phyloP scores from a whole-genome alignment of 2,329 filamentous ascomycete species.

The Byssothecium circinans region DNA sequence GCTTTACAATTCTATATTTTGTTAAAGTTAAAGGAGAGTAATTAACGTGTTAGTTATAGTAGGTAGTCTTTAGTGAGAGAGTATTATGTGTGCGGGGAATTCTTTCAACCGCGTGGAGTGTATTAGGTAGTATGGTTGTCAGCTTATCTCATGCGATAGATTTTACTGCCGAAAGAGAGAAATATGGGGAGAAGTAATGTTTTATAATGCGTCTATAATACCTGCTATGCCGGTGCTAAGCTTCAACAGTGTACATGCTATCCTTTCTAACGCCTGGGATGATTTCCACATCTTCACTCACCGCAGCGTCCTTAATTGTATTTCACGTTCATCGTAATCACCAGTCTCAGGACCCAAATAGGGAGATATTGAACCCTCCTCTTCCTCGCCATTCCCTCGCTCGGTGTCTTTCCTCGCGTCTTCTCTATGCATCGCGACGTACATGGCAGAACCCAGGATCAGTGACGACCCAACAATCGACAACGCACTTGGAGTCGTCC shows the following conservation, averaged over 20 bases:
- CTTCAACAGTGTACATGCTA: not conserved
- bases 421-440: slow-evolving; percentile 61
- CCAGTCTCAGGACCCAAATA: slow-evolving; percentile 11
- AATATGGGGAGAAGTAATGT: not conserved
- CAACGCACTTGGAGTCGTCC: slow-evolving; percentile 58
- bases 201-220: not conserved
- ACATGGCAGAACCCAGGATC: slow-evolving; percentile 67
- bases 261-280: not conserved
- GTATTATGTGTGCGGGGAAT: too few species aligned
- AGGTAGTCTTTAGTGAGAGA: too few species aligned
- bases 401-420: slow-evolving; percentile 19
- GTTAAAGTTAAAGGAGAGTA: too few species aligned
- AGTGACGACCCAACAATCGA: slow-evolving; percentile 64
- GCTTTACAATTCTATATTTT: too few species aligned
- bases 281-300: slow-evolving; percentile 4
- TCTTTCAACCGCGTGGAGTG: too few species aligned
- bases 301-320: slow-evolving; percentile 23
- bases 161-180: not conserved
- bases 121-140: too few species aligned
- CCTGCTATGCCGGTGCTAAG: not conserved
- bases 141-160: too few species aligned
- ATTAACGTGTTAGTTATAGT: too few species aligned
- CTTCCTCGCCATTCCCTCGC: slow-evolving; percentile 34
- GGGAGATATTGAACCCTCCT: slow-evolving; percentile 32
- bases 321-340: slow-evolving; percentile 15